Conservation (phyloP, 495 filamentous ascomycete species). For the Thermochaetoides thermophila region DNA sequence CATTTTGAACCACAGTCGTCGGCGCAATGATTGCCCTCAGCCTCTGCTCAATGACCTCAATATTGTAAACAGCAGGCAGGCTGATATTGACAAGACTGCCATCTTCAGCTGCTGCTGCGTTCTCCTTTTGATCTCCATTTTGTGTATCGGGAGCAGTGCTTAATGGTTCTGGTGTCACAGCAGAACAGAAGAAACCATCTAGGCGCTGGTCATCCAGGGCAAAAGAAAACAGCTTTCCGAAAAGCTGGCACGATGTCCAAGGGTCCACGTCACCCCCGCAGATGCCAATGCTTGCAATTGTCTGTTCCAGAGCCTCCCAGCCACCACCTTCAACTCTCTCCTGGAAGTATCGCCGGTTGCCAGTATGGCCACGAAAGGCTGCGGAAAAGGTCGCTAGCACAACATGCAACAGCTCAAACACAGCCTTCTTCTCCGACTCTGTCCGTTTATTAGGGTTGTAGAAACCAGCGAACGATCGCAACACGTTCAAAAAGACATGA, state of each 20-base stretch:
- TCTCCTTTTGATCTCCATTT: not conserved
- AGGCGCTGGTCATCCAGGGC: constrained; percentile 62
- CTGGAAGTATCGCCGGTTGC: constrained; percentile 77
- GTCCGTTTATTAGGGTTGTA: constrained; percentile 50
- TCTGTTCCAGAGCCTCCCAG: constrained; percentile 59
- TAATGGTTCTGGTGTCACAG: constrained; percentile 7
- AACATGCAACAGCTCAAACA: constrained; percentile 57
- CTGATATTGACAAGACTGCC: constrained; percentile 6
- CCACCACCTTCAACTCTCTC: constrained; percentile 58
- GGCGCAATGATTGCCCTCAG: constrained; percentile 36
- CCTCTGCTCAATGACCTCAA: constrained; percentile 24
- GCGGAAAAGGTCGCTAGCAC: constrained; percentile 59
- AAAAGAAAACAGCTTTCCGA: constrained; percentile 73
- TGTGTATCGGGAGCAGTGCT: not conserved
- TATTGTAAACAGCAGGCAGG: constrained; percentile 8
- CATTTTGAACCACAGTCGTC: constrained; percentile 42
- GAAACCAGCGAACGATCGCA: constrained; percentile 52
- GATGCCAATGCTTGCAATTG: constrained; percentile 44
- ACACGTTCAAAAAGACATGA: constrained; percentile 50
- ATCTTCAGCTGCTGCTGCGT: constrained; percentile 1
- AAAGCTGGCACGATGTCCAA: constrained; percentile 56
- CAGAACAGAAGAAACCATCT: constrained; percentile 32
- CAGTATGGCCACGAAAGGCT: constrained; percentile 63
- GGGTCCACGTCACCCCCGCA: constrained; percentile 42
- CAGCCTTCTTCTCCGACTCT: constrained; percentile 41